Evolutionary conservation across 768 basidiomycete genomes (phyloP).

Genomic region (Tylopilus intermedius): DNA sequence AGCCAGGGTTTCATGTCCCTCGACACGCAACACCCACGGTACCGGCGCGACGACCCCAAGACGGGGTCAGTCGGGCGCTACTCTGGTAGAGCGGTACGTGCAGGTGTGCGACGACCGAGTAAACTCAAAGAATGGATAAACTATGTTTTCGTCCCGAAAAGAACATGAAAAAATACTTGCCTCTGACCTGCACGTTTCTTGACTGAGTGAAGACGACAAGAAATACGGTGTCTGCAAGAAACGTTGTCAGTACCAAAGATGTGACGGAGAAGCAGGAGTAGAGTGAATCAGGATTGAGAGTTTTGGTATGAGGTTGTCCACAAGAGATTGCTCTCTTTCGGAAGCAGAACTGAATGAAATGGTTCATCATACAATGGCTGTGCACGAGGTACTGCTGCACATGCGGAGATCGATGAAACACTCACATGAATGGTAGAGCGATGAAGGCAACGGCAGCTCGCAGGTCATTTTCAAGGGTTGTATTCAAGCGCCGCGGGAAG

Average conservation of each 20-base stretch:
- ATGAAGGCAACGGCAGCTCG: background rate
- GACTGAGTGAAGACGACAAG: background rate
- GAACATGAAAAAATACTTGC: background rate
- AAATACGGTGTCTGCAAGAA: background rate
- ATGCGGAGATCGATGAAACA: slow-evolving; percentile 1
- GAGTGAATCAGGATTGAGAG: slow-evolving; percentile 44
- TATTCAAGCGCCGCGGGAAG: slow-evolving; percentile 29
- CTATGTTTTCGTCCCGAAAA: slow-evolving; percentile 60
- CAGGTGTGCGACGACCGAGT: slow-evolving; percentile 32
- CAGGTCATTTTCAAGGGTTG: background rate
- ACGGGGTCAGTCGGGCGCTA: slow-evolving; percentile 40
- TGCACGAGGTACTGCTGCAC: background rate
- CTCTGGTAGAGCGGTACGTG: slow-evolving; percentile 36
- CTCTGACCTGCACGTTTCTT: background rate
- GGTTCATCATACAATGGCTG: slow-evolving; percentile 41
- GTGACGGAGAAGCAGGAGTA: background rate
- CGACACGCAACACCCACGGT: slow-evolving; percentile 28
- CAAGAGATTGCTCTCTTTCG: slow-evolving; percentile 73
- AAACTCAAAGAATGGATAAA: slow-evolving; percentile 83
- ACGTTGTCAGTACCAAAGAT: slow-evolving; percentile 3
- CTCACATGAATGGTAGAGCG: slow-evolving; percentile 11
- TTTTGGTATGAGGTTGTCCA: slow-evolving; percentile 56
- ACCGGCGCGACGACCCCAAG: slow-evolving; percentile 44
- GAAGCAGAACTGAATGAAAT: slow-evolving; percentile 74
- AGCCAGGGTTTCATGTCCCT: slow-evolving; percentile 58